Percentiles rank a stretch among this genome's conserved stretches.
Conservation (phyloP, 176 grass and related monocot species). For the Zizania latifolia region DNA sequence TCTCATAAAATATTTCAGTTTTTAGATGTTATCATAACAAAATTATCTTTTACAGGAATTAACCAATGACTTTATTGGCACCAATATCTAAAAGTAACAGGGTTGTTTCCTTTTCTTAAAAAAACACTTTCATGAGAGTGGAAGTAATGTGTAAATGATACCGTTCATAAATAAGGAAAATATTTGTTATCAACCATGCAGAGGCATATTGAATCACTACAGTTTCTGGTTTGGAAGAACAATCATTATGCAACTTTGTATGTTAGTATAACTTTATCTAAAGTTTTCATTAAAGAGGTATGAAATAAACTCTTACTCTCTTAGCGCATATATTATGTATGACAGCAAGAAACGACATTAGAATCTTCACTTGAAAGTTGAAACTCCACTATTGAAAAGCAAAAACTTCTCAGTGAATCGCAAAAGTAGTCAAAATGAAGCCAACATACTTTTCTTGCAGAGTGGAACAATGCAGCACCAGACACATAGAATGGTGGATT, state of each 20-base stretch:
- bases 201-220: background rate
- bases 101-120: background rate
- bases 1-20: background rate
- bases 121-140: too few species aligned
- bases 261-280: background rate
- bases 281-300: background rate
- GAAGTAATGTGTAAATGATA: too few species aligned
- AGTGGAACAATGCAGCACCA: too few species aligned
- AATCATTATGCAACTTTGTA: background rate
- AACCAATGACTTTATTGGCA: background rate
- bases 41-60: background rate
- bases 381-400: background rate
- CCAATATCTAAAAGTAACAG: background rate
- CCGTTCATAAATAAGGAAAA: background rate
- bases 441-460: background rate
- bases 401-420: background rate
- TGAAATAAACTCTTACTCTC: constrained; percentile 2
- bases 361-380: background rate
- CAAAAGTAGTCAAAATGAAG: background rate
- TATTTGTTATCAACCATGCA: background rate
- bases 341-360: background rate
- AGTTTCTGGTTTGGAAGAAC: background rate
- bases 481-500: background rate
- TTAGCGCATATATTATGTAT: background rate
- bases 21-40: background rate